Conservation (phyloP, 2,329 filamentous ascomycete species). For the Pyrenochaeta sp. region DNA sequence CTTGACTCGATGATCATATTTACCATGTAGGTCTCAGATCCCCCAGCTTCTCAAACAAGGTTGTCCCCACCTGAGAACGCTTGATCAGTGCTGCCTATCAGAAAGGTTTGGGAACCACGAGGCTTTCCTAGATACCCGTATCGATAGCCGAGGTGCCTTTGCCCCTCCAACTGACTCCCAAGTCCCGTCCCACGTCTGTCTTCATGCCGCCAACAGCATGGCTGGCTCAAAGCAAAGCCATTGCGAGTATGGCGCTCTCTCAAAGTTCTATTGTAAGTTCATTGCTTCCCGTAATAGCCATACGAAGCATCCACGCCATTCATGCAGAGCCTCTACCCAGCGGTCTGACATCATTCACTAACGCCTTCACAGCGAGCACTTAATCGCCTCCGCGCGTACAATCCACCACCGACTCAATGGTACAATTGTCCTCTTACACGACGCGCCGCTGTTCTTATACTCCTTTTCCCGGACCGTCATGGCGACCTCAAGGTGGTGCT, state of each 20-base stretch:
- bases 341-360: slow-evolving; percentile 13
- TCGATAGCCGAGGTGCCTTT: slow-evolving; percentile 33
- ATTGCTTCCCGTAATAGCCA: background rate
- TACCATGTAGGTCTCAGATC: too few relatives aligned
- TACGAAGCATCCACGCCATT: background rate
- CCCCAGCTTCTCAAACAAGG: background rate
- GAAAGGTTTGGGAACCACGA: slow-evolving; percentile 4
- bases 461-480: slow-evolving; percentile 83
- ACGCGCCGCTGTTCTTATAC: slow-evolving; percentile 84
- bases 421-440: slow-evolving; percentile 65
- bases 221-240: slow-evolving; percentile 36
- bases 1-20: too few relatives aligned
- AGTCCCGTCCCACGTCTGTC: slow-evolving; percentile 10
- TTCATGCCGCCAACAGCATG: slow-evolving; percentile 39
- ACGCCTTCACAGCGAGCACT: slow-evolving; percentile 55
- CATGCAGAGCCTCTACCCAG: background rate
- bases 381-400: slow-evolving; percentile 63
- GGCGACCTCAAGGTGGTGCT: slow-evolving; percentile 77
- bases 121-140: slow-evolving; percentile 9
- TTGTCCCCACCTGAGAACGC: background rate
- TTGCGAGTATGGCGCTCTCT: slow-evolving; percentile 40
- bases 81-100: background rate
- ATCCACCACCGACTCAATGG: slow-evolving; percentile 65
- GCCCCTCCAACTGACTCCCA: slow-evolving; percentile 28
- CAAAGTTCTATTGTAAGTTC: slow-evolving; percentile 37